These are phyloP conservation scores for Sporothrix brasiliensis DNA, from an alignment of 2,329 filamentous ascomycete genomes.

Conservation along the genomic window DNA sequence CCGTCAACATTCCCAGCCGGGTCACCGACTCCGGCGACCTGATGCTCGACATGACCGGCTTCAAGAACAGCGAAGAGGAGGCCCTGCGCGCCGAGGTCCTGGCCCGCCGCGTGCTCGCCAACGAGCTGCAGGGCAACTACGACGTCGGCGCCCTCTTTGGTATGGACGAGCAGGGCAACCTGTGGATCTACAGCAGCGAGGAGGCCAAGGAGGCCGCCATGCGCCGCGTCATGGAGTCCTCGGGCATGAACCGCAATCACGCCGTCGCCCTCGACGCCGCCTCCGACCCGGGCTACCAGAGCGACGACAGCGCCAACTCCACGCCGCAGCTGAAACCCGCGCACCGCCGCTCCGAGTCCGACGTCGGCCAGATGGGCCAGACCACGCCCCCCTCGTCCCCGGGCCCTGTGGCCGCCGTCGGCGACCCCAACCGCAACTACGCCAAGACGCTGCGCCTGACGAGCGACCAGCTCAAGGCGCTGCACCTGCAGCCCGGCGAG, in stretches of 20 bases:
- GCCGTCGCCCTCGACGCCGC: conserved; percentile 73
- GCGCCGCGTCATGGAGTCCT: conserved; percentile 61
- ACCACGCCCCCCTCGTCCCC: conserved; percentile 72
- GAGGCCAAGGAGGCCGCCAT: conserved; percentile 90
- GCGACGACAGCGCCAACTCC: conserved; percentile 72
- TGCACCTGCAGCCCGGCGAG: conserved; percentile 79
- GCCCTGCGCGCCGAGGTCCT: conserved; percentile 90
- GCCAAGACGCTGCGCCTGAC: conserved; percentile 95
- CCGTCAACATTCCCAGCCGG: conserved; percentile 87
- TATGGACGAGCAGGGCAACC: conserved; percentile 90
- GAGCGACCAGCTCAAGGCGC: conserved; percentile 87
- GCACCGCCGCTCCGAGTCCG: conserved; percentile 70
- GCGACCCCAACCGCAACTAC: conserved; percentile 81
- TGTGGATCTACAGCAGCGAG: conserved; percentile 99
- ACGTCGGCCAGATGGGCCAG: conserved; percentile 56
- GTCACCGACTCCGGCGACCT: conserved; percentile 92
- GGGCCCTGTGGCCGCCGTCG: conserved; percentile 57
- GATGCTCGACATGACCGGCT: conserved; percentile 97
- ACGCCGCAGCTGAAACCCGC: conserved; percentile 43
- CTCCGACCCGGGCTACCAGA: conserved; percentile 94
- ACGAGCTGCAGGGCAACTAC: conserved; percentile 92
- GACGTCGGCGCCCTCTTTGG: conserved; percentile 95
- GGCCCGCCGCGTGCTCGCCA: conserved; percentile 85
- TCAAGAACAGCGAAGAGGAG: conserved; percentile 92
- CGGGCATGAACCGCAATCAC: conserved; percentile 52